Percentiles rank a stretch among this genome's conserved stretches.
phyloP scores from a whole-genome alignment of 2,329 filamentous ascomycete genomes.

The Penicillium rolfsii region DNA sequence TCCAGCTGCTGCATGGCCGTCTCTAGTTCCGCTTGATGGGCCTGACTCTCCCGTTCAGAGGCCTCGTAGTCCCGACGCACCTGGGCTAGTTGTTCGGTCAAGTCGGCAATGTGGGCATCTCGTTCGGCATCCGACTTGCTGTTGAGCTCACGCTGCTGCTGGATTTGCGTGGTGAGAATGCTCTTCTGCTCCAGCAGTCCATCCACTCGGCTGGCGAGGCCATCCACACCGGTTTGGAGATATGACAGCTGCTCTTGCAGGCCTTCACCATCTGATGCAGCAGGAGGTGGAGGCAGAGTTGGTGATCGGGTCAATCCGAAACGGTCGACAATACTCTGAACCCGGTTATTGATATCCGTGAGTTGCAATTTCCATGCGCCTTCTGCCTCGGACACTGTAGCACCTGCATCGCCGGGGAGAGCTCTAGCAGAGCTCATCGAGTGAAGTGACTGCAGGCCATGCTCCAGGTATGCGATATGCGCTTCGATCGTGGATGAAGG shows the following conservation, averaged over 20 bases:
- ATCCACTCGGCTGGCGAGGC: constrained; percentile 75
- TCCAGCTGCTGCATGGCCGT: constrained; percentile 51
- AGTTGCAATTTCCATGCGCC: constrained; percentile 51
- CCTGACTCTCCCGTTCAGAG: constrained; percentile 51
- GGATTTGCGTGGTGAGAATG: constrained; percentile 87
- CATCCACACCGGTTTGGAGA: constrained; percentile 78
- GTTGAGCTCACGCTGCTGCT: constrained; percentile 92
- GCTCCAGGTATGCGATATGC: constrained; percentile 73
- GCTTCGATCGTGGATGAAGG: constrained; percentile 46
- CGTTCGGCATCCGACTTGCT: constrained; percentile 74
- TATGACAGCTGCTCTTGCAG: constrained; percentile 71
- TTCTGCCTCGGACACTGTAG: constrained; percentile 48
- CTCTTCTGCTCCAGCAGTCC: constrained; percentile 83
- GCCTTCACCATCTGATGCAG: constrained; percentile 56
- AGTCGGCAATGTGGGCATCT: constrained; percentile 51
- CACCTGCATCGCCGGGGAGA: neutral
- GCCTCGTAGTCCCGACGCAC: constrained; percentile 67
- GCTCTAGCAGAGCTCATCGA: constrained; percentile 59
- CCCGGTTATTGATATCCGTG: constrained; percentile 64
- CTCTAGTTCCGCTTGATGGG: constrained; percentile 46
- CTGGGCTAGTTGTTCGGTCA: constrained; percentile 56
- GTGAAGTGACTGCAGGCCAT: constrained; percentile 63
- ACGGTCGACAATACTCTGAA: constrained; percentile 61
- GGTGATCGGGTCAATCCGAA: constrained; percentile 49
- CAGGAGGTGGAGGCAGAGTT: constrained; percentile 61